Evolutionary conservation across 495 filamentous ascomycete genomes (phyloP), one percentile per base, ranked within the genome.

Genomic region (Delitschia confertaspora): DNA sequence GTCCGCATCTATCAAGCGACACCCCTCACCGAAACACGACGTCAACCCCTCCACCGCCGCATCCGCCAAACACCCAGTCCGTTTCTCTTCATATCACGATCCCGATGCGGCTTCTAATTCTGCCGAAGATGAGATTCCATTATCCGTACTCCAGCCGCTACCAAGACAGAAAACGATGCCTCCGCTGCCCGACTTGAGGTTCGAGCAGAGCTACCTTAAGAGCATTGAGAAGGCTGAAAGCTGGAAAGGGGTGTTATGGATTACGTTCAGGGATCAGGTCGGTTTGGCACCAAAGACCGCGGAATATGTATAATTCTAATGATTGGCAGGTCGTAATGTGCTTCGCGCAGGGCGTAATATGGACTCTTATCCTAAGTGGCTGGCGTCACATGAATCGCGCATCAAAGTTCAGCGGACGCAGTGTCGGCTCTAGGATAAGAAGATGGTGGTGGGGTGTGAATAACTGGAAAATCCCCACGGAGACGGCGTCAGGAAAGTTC

Each of bases 161-260:
- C 80, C 42, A 58, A 69, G 56, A 75, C 76, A 63, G 51, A 47
- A 60, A 34, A 68, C 43, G 7, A 75, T 94, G 44, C 85, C 85
- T 38, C 89, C 93, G 0, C 65, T 98, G 55, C 91, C 91, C 1
- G 91, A 98, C 64, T 65, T 98, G 51, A 72, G 91, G 37, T 96
- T 96, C 63, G 91, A 98, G 69, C 91, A 98, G 72, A 93, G 87
- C 66, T 96, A 96, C 59, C 70, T 98, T 29, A 80, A 80, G 34
- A 88, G 85, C 60, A 77, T 98, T 41, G 74, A 76, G 51, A 69
- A 73, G 36, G 85, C 85, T 16, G 73, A 91, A 44, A 79, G 75
- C 19, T 85, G 75, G 78, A 77, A 80, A 63, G 75, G 74, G 49
- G 73, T 98, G 25, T 72, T 71, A 18, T 85, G 76, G 73, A 89